Percentiles rank a stretch among this genome's conserved stretches.
Evolutionary conservation across 441 rosid species (phyloP).

Genomic region (Omphalea diandra): DNA sequence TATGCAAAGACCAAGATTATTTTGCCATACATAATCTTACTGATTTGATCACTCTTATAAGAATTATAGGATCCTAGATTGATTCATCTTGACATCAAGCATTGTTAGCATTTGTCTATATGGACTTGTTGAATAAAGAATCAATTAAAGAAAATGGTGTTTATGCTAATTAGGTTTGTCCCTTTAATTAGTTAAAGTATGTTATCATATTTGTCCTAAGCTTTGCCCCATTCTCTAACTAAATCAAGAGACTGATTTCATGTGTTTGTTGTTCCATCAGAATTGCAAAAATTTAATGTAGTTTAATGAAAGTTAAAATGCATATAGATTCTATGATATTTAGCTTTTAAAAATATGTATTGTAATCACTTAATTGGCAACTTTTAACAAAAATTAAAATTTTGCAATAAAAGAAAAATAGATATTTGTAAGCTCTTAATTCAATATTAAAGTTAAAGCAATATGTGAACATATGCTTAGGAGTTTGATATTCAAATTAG

Average conservation of each 20-base stretch:
- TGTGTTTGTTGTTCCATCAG: neutral
- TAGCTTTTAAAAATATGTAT: no score
- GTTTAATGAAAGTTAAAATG: neutral
- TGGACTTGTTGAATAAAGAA: neutral
- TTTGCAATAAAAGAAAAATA: neutral
- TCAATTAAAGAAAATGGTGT: neutral
- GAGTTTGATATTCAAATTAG: neutral
- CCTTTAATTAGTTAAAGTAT: neutral
- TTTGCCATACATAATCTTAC: no score
- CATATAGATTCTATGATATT: slow-evolving; percentile 8
- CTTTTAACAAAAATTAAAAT: no score
- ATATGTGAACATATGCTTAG: neutral
- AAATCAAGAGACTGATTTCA: neutral
- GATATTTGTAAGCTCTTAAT: neutral
- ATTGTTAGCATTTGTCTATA: no score
- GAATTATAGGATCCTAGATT: no score
- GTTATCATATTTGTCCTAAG: neutral
- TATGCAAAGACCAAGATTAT: no score
- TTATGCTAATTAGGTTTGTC: neutral
- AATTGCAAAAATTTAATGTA: slow-evolving; percentile 6
- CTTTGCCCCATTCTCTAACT: neutral
- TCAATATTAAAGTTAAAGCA: neutral
- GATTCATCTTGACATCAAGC: no score
- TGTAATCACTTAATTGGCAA: no score
- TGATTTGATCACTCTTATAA: no score